A percentile compares a stretch with the other conserved stretches of the same genome.
Conservation (phyloP, 129 eudicot species). For the Lonicera japonica region DNA sequence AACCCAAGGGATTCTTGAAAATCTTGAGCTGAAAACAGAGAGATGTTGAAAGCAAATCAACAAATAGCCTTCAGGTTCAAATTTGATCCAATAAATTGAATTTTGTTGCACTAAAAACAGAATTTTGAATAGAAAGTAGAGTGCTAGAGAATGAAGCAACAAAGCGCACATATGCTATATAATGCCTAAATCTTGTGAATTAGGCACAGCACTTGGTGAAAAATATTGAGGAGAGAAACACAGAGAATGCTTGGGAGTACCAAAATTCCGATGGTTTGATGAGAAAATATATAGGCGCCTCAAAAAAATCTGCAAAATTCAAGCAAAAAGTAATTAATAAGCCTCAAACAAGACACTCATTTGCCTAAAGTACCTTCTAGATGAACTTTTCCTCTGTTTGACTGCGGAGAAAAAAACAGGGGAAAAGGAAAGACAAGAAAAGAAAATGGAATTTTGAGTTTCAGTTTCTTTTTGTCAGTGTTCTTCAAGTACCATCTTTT, state of each 20-base stretch:
- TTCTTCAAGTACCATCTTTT: neutral
- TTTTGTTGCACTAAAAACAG: no score
- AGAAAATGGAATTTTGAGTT: neutral
- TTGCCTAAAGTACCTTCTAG: neutral
- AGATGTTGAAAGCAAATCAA: neutral
- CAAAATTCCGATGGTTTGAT: no score
- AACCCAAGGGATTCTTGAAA: no score
- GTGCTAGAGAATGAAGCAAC: neutral
- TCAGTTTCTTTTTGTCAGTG: neutral
- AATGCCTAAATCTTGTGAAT: neutral
- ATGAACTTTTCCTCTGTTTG: neutral
- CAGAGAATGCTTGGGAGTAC: no score
- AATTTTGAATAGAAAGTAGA: no score
- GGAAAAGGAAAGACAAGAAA: neutral
- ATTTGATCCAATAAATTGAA: no score
- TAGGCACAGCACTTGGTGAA: no score
- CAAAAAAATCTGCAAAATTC: neutral
- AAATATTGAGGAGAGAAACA: no score
- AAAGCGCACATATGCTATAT: neutral
- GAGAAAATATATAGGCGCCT: neutral
- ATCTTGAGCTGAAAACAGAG: neutral
- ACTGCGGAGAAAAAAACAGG: conserved; percentile 1
- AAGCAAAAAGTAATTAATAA: neutral
- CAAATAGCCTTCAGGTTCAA: no score
- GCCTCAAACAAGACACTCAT: neutral